Conservation (phyloP, 2,329 filamentous ascomycete genomes). For the Alternaria ethzedia region DNA sequence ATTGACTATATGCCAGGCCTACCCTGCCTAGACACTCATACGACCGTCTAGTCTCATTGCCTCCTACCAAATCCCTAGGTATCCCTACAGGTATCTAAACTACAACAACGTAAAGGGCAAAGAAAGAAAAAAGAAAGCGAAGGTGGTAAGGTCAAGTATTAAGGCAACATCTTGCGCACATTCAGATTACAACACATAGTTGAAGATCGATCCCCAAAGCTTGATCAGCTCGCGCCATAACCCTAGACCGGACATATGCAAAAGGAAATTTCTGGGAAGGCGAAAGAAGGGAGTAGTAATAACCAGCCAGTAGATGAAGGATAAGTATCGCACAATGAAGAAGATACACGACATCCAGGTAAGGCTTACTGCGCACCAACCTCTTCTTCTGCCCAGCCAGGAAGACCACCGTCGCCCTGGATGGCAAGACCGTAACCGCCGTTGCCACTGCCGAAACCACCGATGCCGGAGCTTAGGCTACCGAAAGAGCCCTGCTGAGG, state of each 20-base stretch:
- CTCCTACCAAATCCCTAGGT: conserved; percentile 13
- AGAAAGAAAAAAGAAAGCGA: conserved; percentile 20
- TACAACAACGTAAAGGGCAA: conserved; percentile 18
- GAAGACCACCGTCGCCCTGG: conserved; percentile 62
- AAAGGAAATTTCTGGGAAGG: conserved; percentile 3
- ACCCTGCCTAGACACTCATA: conserved; percentile 6
- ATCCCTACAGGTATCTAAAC: conserved; percentile 35
- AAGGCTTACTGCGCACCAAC: conserved; percentile 59
- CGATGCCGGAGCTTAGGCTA: conserved; percentile 64
- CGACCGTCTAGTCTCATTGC: conserved; percentile 10
- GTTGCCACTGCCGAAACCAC: conserved; percentile 61
- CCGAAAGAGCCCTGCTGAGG: conserved; percentile 59
- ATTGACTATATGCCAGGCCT: conserved; percentile 4
- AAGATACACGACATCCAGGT: conserved; percentile 19
- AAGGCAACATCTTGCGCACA: conserved; percentile 13
- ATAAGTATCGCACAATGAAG: conserved; percentile 44
- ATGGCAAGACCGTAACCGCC: conserved; percentile 66
- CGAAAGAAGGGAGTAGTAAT: conserved; percentile 12
- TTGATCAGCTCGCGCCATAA: conserved; percentile 17
- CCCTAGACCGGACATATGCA: conserved; percentile 13
- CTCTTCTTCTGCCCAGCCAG: conserved; percentile 70
- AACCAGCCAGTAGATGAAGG: conserved; percentile 32
- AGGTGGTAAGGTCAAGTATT: conserved; percentile 26
- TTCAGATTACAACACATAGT: conserved; percentile 33
- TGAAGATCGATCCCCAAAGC: conserved; percentile 17